Evolutionary conservation across 139 green algal species (phyloP).

Genomic region (Chlorella sp.): DNA sequence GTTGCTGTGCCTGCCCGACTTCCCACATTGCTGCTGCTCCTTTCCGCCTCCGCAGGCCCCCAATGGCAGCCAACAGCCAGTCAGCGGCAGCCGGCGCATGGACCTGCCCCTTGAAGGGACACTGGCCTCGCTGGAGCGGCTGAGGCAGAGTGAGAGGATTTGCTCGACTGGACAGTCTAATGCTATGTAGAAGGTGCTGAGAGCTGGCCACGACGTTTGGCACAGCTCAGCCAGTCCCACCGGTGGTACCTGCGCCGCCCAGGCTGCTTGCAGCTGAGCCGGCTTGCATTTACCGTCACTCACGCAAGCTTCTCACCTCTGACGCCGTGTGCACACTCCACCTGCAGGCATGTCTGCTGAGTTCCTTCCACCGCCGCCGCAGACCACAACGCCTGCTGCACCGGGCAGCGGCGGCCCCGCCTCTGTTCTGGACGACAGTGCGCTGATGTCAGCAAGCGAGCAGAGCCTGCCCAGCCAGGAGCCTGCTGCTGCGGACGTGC

Average conservation of each 20-base stretch:
- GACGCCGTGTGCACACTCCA: not conserved
- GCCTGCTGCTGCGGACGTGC: too few relatives aligned
- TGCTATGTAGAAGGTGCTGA: too few relatives aligned
- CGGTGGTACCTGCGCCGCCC: too few relatives aligned
- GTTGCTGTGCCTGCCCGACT: not conserved
- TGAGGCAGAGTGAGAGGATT: not conserved
- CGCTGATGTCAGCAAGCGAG: too few relatives aligned
- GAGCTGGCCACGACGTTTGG: too few relatives aligned
- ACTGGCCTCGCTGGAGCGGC: not conserved
- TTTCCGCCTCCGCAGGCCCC: not conserved
- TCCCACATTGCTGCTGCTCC: not conserved
- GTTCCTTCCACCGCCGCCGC: not conserved
- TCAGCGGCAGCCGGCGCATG: constrained; percentile 19
- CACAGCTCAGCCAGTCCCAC: too few relatives aligned
- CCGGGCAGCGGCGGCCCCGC: not conserved
- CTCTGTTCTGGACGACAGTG: not conserved
- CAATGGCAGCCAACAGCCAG: not conserved
- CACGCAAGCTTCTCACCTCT: not conserved
- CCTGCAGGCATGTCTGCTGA: constrained; percentile 13
- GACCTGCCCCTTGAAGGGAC: not conserved
- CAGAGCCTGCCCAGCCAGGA: too few relatives aligned
- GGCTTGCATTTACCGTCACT: too few relatives aligned
- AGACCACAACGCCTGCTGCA: not conserved
- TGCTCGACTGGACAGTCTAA: not conserved
- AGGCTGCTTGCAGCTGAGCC: too few relatives aligned